These are phyloP conservation scores for Cardiospermum halicacabum DNA, from an alignment of 345 rosid species.

Conservation along the genomic window DNA sequence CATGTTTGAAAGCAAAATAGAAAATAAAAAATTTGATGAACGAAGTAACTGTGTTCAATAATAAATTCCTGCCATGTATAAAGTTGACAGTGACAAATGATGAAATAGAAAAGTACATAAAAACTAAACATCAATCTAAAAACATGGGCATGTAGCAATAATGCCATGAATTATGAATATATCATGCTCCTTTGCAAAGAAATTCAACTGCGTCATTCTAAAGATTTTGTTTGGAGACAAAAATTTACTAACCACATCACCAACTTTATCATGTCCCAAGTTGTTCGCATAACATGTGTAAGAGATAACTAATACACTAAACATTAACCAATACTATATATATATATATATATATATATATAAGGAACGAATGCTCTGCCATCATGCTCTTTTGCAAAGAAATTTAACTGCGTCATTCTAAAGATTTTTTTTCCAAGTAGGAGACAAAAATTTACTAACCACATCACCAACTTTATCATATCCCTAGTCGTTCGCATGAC, in stretches of 20 bases:
- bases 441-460: background rate
- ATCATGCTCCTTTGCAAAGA: too few species aligned
- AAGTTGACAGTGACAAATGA: background rate
- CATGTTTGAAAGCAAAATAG: background rate
- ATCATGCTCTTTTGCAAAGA: too few species aligned
- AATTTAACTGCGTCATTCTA: too few species aligned
- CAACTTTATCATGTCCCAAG: background rate
- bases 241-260: background rate
- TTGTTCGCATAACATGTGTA: background rate
- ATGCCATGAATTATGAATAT: background rate
- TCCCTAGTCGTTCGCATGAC: background rate
- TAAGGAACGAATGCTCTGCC: conserved; percentile 62
- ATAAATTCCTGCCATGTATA: background rate
- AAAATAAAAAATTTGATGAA: background rate
- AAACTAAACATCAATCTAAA: too few species aligned
- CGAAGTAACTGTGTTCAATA: background rate
- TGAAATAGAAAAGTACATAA: too few species aligned
- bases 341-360: too few species aligned
- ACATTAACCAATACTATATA: too few species aligned
- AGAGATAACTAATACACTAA: background rate
- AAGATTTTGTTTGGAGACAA: too few species aligned
- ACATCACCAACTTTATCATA: background rate
- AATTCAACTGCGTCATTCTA: too few species aligned
- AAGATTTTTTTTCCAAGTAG: too few species aligned
- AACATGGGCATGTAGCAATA: background rate